These are phyloP conservation scores for Talaromyces trachyspermus DNA, from an alignment of 495 filamentous ascomycete genomes.

Conservation along the genomic window DNA sequence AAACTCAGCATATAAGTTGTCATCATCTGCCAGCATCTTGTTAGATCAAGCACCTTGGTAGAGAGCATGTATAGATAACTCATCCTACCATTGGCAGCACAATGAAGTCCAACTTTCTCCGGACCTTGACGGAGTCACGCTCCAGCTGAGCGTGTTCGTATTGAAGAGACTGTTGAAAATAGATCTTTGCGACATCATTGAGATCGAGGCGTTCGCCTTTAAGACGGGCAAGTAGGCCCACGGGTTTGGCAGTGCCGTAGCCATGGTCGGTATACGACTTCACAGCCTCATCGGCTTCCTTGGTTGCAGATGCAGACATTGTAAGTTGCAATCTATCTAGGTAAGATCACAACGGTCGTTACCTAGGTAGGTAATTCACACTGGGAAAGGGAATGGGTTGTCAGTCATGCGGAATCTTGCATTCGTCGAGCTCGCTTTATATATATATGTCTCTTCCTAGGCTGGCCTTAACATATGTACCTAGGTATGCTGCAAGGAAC, in stretches of 20 bases:
- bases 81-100: slow-evolving; percentile 18
- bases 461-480: too few relatives aligned
- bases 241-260: neutral
- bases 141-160: slow-evolving; percentile 24
- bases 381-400: too few relatives aligned
- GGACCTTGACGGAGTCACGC: slow-evolving; percentile 13
- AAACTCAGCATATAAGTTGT: slow-evolving; percentile 23
- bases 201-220: neutral
- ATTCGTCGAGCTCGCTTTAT: too few relatives aligned
- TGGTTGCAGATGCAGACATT: neutral
- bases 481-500: too few relatives aligned
- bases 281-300: neutral
- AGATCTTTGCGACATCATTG: slow-evolving; percentile 14
- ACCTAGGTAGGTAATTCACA: neutral
- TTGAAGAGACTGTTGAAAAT: slow-evolving; percentile 22
- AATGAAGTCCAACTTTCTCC: slow-evolving; percentile 18
- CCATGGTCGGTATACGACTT: neutral
- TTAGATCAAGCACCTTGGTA: too few relatives aligned
- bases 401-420: too few relatives aligned
- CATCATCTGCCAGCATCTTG: slow-evolving; percentile 16
- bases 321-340: neutral
- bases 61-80: neutral
- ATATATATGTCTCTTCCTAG: too few relatives aligned
- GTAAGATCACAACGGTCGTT: neutral
- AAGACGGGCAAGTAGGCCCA: neutral